Base-by-base conservation (phyloP, 441 rosid genomes). In the Pelargonium cotyledonis region DNA sequence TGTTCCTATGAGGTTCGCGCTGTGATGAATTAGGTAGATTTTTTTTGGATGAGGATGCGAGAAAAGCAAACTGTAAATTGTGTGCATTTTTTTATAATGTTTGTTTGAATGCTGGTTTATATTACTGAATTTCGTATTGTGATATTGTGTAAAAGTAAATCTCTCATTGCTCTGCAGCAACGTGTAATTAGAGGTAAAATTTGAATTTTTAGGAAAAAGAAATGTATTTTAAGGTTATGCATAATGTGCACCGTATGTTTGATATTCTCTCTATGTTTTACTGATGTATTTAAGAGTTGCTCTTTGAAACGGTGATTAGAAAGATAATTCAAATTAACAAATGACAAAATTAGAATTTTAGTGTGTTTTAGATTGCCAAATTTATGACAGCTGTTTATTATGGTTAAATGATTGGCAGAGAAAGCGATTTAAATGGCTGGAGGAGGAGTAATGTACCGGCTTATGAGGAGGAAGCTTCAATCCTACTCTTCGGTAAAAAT, bases 361-460 rank as follows among this genome's bases (percentile, higher is more conserved):
- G 60, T 53, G 7, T 53, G 58, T 14, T 15, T 4, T 51, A 51
- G 15, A 53, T 53, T 53, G 21, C 19, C 21, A 51, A 51, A n/a
- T 53, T 53, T 53, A 53, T 53, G 60, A 16, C 21, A n/a, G 7
- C 18, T n/a, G 60, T 53, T 53, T 53, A 53, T 53, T 19, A n/a
- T 16, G 60, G 16, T 53, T 68, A 72, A 71, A 29, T 71, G 66
- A 74, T 80, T 75, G 80, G 70, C 77, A 80, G 78, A 72, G 53
- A 66, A 69, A 74, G 67, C 72, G 58, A 51, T 74, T 75, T 66
- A 82, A 81, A 95, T 95, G 99, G 93, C 83, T 85, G 97, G 98
- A 78, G 90, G 92, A 83, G 90, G 90, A 75, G 72, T 88, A 63
- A 89, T 95, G 85, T 90, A 81, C 82, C 99, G 85, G 85, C 93